Conservation (phyloP, 164 flowering plant species). For the Taxillus chinensis region DNA sequence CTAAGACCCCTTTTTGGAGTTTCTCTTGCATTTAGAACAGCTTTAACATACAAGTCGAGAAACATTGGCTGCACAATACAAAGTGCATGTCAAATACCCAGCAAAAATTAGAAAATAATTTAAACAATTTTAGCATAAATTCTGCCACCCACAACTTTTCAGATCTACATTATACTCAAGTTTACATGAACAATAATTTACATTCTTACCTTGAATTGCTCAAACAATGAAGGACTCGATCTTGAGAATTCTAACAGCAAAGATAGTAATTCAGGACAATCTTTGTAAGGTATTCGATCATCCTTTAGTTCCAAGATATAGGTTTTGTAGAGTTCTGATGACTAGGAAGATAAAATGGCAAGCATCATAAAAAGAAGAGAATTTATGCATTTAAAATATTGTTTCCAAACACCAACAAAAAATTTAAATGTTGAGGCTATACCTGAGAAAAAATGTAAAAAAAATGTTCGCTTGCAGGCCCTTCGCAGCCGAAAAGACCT, state of each 20-base stretch:
- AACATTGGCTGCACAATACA: conserved; percentile 57
- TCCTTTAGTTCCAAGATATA: conserved; percentile 60
- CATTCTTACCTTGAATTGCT: conserved; percentile 52
- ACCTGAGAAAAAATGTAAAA: conserved; percentile 73
- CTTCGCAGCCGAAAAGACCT: conserved; percentile 54
- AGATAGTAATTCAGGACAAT: conserved; percentile 47
- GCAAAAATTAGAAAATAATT: background rate
- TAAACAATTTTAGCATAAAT: background rate
- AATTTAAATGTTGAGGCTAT: background rate
- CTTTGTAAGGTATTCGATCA: conserved; percentile 60
- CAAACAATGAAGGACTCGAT: conserved; percentile 28
- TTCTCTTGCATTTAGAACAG: conserved; percentile 72
- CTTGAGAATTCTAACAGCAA: conserved; percentile 57
- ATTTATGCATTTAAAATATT: background rate
- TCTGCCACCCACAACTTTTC: too few species aligned
- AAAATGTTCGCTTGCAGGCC: conserved; percentile 53
- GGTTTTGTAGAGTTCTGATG: conserved; percentile 43
- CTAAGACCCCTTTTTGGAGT: conserved; percentile 63
- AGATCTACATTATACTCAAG: too few species aligned
- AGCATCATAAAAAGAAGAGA: conserved; percentile 1
- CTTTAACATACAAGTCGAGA: conserved; percentile 74
- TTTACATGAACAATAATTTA: too few species aligned
- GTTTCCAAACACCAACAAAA: conserved; percentile 4
- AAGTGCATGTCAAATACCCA: background rate
- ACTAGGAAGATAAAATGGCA: conserved; percentile 29